Conservation (phyloP, 169 alveolate genomes). For the Eimeria sp. region DNA sequence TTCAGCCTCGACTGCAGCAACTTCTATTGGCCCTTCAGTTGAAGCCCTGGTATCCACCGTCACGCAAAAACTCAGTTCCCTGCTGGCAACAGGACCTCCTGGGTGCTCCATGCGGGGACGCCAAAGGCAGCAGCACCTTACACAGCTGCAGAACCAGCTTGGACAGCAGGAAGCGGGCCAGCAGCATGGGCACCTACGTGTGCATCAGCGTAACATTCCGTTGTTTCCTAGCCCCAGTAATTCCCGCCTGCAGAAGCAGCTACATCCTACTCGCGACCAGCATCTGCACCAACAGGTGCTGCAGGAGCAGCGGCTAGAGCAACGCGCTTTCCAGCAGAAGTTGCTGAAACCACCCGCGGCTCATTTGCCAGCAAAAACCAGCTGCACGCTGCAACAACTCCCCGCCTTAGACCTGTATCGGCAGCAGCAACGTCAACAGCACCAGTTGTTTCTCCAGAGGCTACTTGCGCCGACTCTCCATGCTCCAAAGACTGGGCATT, state of each 20-base stretch:
- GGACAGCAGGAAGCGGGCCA: not conserved
- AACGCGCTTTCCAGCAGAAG: not conserved
- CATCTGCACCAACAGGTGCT: not conserved
- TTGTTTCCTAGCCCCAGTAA: not conserved
- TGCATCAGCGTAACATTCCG: not conserved
- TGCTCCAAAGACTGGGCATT: not conserved
- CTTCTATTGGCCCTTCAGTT: slow-evolving; percentile 13
- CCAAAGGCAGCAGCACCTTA: slow-evolving; percentile 21
- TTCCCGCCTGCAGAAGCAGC: slow-evolving; percentile 2
- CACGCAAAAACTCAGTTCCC: not conserved
- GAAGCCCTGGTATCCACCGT: slow-evolving; percentile 22
- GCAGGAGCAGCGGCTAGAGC: not conserved
- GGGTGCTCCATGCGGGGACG: not conserved
- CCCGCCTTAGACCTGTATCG: not conserved
- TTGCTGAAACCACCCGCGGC: not conserved
- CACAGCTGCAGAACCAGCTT: not conserved
- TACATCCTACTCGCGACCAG: not conserved
- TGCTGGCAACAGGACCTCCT: slow-evolving; percentile 14
- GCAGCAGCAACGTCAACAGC: slow-evolving; percentile 22
- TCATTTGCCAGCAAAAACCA: not conserved
- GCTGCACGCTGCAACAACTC: slow-evolving; percentile 9
- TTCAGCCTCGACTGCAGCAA: slow-evolving; percentile 27
- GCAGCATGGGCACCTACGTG: not conserved
- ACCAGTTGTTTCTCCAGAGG: not conserved
- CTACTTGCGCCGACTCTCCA: not conserved